Conservation (phyloP, 1,139 yeast species). For the Yamadazyma triangularis region DNA sequence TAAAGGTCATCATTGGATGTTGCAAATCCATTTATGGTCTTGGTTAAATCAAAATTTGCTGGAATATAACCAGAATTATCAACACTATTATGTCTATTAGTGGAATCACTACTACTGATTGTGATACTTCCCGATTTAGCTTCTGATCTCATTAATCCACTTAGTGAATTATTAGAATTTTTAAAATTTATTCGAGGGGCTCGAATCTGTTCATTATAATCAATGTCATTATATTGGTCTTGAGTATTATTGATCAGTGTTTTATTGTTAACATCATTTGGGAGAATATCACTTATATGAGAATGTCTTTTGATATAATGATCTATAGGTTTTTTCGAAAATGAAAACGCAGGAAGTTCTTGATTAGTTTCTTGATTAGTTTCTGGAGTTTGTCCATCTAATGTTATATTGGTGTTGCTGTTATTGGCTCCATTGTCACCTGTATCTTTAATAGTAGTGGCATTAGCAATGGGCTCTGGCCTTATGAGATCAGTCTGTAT, state of each 20-base stretch:
- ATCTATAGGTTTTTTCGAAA: slow-evolving; percentile 34
- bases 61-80: slow-evolving; percentile 23
- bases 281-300: slow-evolving; percentile 30
- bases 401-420: too few species aligned
- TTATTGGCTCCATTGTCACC: too few species aligned
- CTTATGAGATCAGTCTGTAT: too few species aligned
- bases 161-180: slow-evolving; percentile 1
- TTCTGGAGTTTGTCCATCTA: too few species aligned
- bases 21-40: neutral
- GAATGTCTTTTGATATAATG: slow-evolving; percentile 19
- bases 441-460: too few species aligned
- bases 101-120: neutral
- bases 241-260: slow-evolving; percentile 7
- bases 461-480: too few species aligned
- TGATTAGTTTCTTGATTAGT: too few species aligned
- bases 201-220: slow-evolving; percentile 42
- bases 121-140: neutral
- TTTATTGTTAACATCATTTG: slow-evolving; percentile 8
- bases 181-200: slow-evolving; percentile 34
- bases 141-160: too few species aligned
- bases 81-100: neutral
- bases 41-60: slow-evolving; percentile 34
- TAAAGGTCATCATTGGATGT: neutral
- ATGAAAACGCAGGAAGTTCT: slow-evolving; percentile 23
- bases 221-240: slow-evolving; percentile 20